A percentile compares a stretch with the other conserved stretches of the same genome.
phyloP scores from a whole-genome alignment of 2,329 filamentous ascomycete genomes.

The Colletotrichum nymphaeae region DNA sequence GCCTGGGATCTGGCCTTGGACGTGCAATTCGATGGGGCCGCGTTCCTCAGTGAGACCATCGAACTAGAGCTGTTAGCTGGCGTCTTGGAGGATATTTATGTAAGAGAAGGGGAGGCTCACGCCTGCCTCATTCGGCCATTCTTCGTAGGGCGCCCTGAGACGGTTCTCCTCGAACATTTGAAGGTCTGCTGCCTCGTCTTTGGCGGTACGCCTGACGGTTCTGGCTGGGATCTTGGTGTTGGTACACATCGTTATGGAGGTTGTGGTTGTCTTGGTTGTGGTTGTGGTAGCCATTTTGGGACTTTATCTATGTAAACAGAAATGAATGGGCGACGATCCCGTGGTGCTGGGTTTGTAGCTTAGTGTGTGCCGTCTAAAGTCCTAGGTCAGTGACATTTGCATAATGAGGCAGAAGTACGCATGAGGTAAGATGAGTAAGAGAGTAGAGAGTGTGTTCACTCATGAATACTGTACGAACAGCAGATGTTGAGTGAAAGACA shows the following conservation, averaged over 20 bases:
- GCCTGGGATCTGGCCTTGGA: slow-evolving; percentile 75
- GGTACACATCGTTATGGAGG: neutral
- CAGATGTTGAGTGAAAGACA: neutral
- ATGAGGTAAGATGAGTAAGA: neutral
- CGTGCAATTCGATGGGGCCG: slow-evolving; percentile 70
- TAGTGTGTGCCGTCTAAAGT: neutral
- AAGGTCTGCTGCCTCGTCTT: slow-evolving; percentile 27
- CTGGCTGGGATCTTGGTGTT: slow-evolving; percentile 3
- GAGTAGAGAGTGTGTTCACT: neutral
- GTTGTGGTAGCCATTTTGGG: neutral
- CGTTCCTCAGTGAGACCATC: slow-evolving; percentile 74
- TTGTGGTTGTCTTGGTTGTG: neutral
- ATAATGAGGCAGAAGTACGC: neutral
- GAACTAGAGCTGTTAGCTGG: slow-evolving; percentile 61
- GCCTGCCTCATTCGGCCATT: slow-evolving; percentile 62
- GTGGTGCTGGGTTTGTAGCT: neutral
- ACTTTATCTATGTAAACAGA: neutral
- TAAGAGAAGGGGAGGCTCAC: slow-evolving; percentile 44
- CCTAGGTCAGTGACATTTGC: neutral
- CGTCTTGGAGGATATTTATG: neutral
- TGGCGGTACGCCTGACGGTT: slow-evolving; percentile 28
- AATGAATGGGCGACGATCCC: neutral
- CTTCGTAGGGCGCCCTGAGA: slow-evolving; percentile 47
- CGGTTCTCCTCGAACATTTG: slow-evolving; percentile 34
- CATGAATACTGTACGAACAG: neutral